These are phyloP conservation scores for Penicillium sp. DNA, from an alignment of 2,329 filamentous ascomycete species.

Conservation along the genomic window DNA sequence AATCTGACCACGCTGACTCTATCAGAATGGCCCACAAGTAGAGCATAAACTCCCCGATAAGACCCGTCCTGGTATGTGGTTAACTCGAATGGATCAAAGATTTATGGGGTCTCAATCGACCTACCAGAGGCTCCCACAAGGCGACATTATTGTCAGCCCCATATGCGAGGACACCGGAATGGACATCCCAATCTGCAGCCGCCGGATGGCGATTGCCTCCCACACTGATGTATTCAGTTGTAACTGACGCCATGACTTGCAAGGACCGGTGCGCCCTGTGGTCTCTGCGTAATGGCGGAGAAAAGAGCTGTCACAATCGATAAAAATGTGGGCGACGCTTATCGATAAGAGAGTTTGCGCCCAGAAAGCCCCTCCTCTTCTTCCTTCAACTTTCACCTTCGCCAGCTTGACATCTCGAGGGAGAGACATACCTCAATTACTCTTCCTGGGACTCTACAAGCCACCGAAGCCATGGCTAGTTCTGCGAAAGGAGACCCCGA, in stretches of 20 bases:
- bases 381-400: slow-evolving; percentile 5
- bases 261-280: slow-evolving; percentile 2
- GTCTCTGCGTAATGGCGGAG: slow-evolving; percentile 5
- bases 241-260: slow-evolving; percentile 38
- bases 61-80: slow-evolving; percentile 40
- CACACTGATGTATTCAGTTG: slow-evolving; percentile 61
- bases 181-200: slow-evolving; percentile 80
- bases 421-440: neutral
- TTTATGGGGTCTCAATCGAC: slow-evolving; percentile 30
- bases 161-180: slow-evolving; percentile 72
- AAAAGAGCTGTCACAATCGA: slow-evolving; percentile 24
- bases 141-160: slow-evolving; percentile 87
- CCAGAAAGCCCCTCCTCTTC: slow-evolving; percentile 19
- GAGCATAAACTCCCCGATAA: slow-evolving; percentile 58
- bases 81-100: slow-evolving; percentile 7
- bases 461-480: slow-evolving; percentile 6
- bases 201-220: slow-evolving; percentile 89
- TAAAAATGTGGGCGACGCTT: slow-evolving; percentile 31
- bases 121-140: slow-evolving; percentile 76
- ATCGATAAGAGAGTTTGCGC: slow-evolving; percentile 38
- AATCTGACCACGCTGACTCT: slow-evolving; percentile 82
- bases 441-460: neutral
- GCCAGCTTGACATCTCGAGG: neutral
- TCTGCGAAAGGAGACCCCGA: slow-evolving; percentile 8
- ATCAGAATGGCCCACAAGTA: slow-evolving; percentile 74